These are phyloP conservation scores for Geotrichum bryndzae DNA, from an alignment of 1,139 yeast species.

Conservation along the genomic window DNA sequence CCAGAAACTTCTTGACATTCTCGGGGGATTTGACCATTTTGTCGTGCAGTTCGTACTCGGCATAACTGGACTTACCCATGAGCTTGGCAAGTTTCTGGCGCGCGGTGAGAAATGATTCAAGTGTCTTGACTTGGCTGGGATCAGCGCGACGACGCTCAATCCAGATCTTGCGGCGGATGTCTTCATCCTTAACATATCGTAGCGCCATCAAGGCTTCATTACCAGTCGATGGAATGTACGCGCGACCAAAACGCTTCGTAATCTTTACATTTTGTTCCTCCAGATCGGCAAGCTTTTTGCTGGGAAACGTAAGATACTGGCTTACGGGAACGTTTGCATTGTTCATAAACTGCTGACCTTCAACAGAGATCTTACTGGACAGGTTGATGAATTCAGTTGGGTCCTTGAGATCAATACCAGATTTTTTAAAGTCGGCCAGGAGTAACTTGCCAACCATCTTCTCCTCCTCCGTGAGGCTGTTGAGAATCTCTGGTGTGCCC, in stretches of 20 bases:
- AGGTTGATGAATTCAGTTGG: slow-evolving; percentile 65
- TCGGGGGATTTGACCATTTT: slow-evolving; percentile 85
- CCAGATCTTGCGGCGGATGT: slow-evolving; percentile 68
- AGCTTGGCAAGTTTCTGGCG: slow-evolving; percentile 68
- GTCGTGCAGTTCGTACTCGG: slow-evolving; percentile 77
- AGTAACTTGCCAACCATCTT: slow-evolving; percentile 73
- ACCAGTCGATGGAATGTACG: slow-evolving; percentile 64
- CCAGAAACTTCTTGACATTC: slow-evolving; percentile 65
- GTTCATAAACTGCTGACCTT: slow-evolving; percentile 75
- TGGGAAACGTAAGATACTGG: slow-evolving; percentile 32
- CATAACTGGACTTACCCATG: slow-evolving; percentile 66
- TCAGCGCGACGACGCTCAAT: slow-evolving; percentile 54
- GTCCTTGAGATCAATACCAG: slow-evolving; percentile 72
- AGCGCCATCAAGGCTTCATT: slow-evolving; percentile 61
- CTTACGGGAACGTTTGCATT: slow-evolving; percentile 40
- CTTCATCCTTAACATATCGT: slow-evolving; percentile 51
- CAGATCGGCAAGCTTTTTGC: slow-evolving; percentile 36
- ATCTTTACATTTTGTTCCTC: slow-evolving; percentile 20
- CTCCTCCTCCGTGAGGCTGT: slow-evolving; percentile 60
- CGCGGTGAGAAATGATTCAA: slow-evolving; percentile 55
- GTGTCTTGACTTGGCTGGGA: slow-evolving; percentile 50
- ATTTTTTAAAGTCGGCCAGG: slow-evolving; percentile 78
- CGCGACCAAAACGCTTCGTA: slow-evolving; percentile 26
- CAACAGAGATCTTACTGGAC: slow-evolving; percentile 73
- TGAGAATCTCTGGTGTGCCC: slow-evolving; percentile 38